Evolutionary conservation across 441 rosid genomes (phyloP), one percentile per base, ranked within the genome.

Genomic region (Raphanus hybrid): DNA sequence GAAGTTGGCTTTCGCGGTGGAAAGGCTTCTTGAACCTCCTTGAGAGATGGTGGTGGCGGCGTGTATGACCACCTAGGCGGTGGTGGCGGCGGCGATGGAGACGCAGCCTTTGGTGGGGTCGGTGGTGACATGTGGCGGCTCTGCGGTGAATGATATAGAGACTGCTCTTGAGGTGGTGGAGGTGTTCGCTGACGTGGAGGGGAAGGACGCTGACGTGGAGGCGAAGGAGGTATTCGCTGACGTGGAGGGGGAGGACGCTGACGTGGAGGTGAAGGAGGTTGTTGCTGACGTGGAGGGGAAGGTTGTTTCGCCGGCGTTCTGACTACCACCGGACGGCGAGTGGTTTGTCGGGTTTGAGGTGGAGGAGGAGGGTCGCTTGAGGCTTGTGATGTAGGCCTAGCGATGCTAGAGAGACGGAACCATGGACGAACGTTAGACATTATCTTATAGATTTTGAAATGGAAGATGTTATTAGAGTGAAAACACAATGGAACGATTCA

Each of bases 401-500:
- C 82, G 48, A 74, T 79, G 58, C 78, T 79, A 7, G 82, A 64
- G 68, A 79, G 82, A 64, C 82, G 82, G 55, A 79, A 79, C 82
- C 82, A 79, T 74, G 82, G 82, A 79, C 82, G 82, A 69, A 79
- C 62, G 43, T 74, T 79, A 55, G 82, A 79, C 82, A 79, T 79
- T 32, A 2, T 43, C 2, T 45, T 10, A 11, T 5, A 5, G 18
- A 37, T 20, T 12, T 66, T 23, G 6, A 60, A 67, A 52, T 60
- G 64, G 62, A 52, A 6, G 16, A 60, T 67, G 23, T 70, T 52
- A 16, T 61, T 61, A 37, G 58, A 29, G 80, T 71, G 15, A 39
- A 39, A 68, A 52, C 70, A 52, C 70, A 67, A 78, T 78, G 74
- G 74, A 73, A 5, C 23, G 67, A 37, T 73, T 78, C 2, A 52